phyloP scores from a whole-genome alignment of 805 yeast genomes.

The Ogataea trehaloabstinens region DNA sequence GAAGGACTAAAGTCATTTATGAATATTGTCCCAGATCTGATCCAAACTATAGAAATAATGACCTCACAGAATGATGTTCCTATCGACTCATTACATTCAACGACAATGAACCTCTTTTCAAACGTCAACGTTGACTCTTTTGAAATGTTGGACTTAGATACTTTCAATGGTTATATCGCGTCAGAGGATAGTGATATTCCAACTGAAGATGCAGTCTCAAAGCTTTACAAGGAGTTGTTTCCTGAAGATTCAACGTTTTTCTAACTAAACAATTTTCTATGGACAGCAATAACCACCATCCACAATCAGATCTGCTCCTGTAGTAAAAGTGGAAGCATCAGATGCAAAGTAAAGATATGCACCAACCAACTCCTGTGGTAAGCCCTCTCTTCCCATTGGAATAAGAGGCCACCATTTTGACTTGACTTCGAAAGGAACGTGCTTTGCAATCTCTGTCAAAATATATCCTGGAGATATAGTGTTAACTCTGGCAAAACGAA shows the following conservation, averaged over 20 bases:
- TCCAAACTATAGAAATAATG: constrained; percentile 7
- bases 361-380: constrained; percentile 48
- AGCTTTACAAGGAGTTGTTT: constrained; percentile 8
- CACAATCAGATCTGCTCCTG: constrained; percentile 48
- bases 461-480: constrained; percentile 51
- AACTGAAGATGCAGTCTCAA: constrained; percentile 6
- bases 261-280: background rate
- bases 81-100: constrained; percentile 4
- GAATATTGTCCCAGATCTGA: constrained; percentile 6
- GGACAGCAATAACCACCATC: constrained; percentile 44
- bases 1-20: constrained; percentile 2
- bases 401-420: constrained; percentile 31
- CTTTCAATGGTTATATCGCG: background rate
- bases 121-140: constrained; percentile 4
- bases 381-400: constrained; percentile 51
- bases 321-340: constrained; percentile 50
- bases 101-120: constrained; percentile 8
- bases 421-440: constrained; percentile 8
- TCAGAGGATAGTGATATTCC: background rate
- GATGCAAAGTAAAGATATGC: constrained; percentile 53
- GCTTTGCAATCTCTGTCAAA: constrained; percentile 26
- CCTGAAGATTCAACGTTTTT: constrained; percentile 6
- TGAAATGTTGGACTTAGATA: background rate
- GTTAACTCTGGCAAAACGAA: constrained; percentile 50
- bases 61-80: constrained; percentile 1